Percentiles rank a stretch among this genome's conserved stretches.
Conservation (phyloP, 768 basidiomycete species). For the Boletus reticuloceps region DNA sequence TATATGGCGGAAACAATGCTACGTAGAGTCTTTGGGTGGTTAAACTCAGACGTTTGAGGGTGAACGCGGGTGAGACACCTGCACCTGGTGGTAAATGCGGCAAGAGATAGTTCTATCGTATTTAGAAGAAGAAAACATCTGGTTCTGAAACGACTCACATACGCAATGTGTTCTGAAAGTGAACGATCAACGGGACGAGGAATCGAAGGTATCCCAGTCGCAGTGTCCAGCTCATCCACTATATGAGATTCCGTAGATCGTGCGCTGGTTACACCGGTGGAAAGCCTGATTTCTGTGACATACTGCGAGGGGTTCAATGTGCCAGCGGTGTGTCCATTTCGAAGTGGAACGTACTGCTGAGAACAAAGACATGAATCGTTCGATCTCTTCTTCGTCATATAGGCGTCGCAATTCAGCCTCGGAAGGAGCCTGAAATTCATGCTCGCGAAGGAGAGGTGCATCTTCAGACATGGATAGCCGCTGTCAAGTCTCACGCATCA, state of each 20-base stretch:
- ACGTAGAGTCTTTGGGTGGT: constrained; percentile 56
- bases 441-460: not conserved
- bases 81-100: constrained; percentile 46
- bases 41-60: constrained; percentile 50
- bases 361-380: constrained; percentile 59
- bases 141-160: constrained; percentile 18
- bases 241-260: constrained; percentile 7
- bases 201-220: not conserved
- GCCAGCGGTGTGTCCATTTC: not conserved
- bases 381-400: constrained; percentile 64
- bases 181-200: constrained; percentile 14
- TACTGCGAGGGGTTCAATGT: constrained; percentile 37
- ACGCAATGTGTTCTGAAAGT: constrained; percentile 26
- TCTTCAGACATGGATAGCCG: constrained; percentile 11
- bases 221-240: not conserved
- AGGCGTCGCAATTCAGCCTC: constrained; percentile 55
- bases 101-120: constrained; percentile 38
- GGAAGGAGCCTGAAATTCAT: constrained; percentile 34
- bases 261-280: constrained; percentile 29
- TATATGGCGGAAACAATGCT: constrained; percentile 48
- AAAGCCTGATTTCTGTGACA: constrained; percentile 53
- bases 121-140: constrained; percentile 9
- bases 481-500: too few species aligned
- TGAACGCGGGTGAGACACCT: constrained; percentile 45
- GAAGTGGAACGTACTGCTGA: constrained; percentile 45